Evolutionary conservation across 2,329 filamentous ascomycete genomes (phyloP), one percentile per base, ranked within the genome.

Genomic region (Penicillium oxalicum): DNA sequence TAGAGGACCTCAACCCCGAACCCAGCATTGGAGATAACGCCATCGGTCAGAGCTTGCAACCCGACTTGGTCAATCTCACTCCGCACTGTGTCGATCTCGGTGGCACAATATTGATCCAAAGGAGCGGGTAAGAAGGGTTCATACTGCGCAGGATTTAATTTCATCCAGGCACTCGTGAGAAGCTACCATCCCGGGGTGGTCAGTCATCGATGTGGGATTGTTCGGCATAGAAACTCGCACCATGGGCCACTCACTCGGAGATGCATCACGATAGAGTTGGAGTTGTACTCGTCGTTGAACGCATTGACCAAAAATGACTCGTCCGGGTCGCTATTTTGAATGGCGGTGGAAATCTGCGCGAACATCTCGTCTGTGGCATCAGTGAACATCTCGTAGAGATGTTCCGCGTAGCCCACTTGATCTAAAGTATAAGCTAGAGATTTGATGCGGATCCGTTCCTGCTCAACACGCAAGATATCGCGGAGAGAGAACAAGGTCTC

Each of bases 51-150:
- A 2, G 88, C 81, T 51, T 82, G 82, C 53, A 97, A 77, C 38
- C 88, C 88, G n/a, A 95, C 74, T 60, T 96, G 84, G 59, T 98
- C 93, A 54, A 97, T 95, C 71, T 97, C 91, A 44, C 83, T 82
- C 57, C 84, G 80, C 12, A 84, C 78, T 0, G 86, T 81, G 65
- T 95, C 86, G 54, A 97, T 83, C 51, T 78, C 79, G 11, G 79
- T 77, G 35, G 77, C 68, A 64, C 86, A 88, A 68, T 93, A 91
- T 25, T 82, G 75, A 11, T 82, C 77, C 33, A 93, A 73, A 2
- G 76, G 73, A 43, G 74, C 74, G 45, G 81, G 79, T 26, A 95
- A 78, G 65, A 89, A 97, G 6, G 81, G 80, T 57, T 83, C 76
- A 63, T 90, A 96, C 32, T 79, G 75, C 11, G 77, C 78, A 1